Conservation (phyloP, 2,329 filamentous ascomycete genomes). For the Aspergillus pseudoviridinutans region DNA sequence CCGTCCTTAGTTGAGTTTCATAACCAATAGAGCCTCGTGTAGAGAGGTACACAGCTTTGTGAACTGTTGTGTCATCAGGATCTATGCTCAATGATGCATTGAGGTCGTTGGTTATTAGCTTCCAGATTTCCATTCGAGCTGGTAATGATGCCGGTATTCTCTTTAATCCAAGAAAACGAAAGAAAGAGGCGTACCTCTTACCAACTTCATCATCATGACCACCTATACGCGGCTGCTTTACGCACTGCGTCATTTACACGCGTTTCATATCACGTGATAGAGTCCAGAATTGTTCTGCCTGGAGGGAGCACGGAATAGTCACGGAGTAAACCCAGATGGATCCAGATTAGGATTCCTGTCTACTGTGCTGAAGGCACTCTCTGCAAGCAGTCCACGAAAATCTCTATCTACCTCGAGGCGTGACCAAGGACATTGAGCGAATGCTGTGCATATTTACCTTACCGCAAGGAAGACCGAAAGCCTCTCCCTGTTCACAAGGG, state of each 20-base stretch:
- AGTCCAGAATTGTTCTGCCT: background rate
- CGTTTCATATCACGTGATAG: background rate
- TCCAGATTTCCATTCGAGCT: background rate
- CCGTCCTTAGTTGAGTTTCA: background rate
- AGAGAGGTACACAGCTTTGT: background rate
- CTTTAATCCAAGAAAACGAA: background rate
- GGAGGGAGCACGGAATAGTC: background rate
- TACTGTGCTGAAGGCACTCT: too few species aligned
- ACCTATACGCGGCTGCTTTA: background rate
- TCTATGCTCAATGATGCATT: background rate
- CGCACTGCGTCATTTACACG: background rate
- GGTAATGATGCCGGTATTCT: background rate
- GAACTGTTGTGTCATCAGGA: background rate
- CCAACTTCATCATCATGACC: background rate
- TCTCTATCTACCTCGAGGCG: too few species aligned
- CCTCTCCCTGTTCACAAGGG: too few species aligned
- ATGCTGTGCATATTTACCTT: too few species aligned
- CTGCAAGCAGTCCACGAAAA: too few species aligned
- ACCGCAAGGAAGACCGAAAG: too few species aligned
- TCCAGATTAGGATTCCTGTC: too few species aligned
- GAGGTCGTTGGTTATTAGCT: background rate
- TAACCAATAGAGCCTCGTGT: background rate
- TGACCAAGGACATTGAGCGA: too few species aligned
- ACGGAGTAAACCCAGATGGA: too few species aligned
- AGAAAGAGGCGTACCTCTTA: background rate